Base-by-base conservation (phyloP, 176 grass and related monocot genomes). In the Oryza coarctata region DNA sequence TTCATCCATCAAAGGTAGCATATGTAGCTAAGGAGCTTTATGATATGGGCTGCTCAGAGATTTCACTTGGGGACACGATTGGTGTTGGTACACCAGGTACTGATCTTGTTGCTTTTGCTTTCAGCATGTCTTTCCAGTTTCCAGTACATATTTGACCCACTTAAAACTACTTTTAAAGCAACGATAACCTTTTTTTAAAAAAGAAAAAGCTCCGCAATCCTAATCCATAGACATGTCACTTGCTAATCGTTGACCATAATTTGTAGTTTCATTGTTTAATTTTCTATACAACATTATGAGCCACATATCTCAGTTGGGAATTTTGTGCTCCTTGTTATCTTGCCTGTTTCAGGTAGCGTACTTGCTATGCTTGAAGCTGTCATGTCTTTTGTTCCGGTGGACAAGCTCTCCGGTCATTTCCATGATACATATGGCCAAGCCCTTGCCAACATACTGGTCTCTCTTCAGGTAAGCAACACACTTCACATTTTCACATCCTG, bases 31-130 rank as follows among this genome's bases (percentile, higher is more conserved):
- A 93, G 74, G 87, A 76, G 47, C 92, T 99, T 30, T 95, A 94
- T 49, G 72, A 90, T 28, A 99, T 99, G 93, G 96, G 96, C 18
- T 99, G 96, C 87, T 83, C 78, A 3, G 96, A 99, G 70, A 95
- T 99, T 70, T 99, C 96, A 78, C 96, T 99, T n/a, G 96, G 93
- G 9, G 96, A 99, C 83, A 99, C 96, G 15, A 93, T 93, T 65
- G 96, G 96, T 62, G 91, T 99, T 40, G 93, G 93, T 80, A 99
- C 96, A 63, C 96, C 96, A 88, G 96, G 96, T 95, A 91, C 22
- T 10, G 25, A n/a, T 33, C 2, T 1, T 50, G 68, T 10, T 57
- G 55, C 25, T 14, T 1, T 34, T 40, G 22, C 40, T 66, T 26
- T 5, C 39, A 66, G 36, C n/a, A 39, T 5, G 62, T 17, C 14